phyloP scores from a whole-genome alignment of 164 flowering plant species.

The Malania oleifera region DNA sequence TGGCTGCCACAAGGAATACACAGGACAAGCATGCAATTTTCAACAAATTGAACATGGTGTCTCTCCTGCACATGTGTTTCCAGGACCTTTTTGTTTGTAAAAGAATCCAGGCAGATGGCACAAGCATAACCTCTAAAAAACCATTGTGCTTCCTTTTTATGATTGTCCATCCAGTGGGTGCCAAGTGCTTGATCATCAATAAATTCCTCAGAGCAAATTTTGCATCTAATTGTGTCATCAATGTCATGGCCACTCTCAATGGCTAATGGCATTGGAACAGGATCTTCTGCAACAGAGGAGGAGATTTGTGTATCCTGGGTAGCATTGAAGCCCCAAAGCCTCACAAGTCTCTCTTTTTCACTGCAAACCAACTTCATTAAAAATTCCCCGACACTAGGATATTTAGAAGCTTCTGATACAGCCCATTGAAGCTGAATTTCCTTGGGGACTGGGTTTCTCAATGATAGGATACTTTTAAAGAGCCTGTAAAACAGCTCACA shows the following conservation, averaged over 20 bases:
- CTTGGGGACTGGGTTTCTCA: constrained; percentile 69
- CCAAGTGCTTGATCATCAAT: constrained; percentile 63
- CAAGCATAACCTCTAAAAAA: constrained; percentile 90
- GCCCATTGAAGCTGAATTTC: constrained; percentile 86
- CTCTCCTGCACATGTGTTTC: constrained; percentile 83
- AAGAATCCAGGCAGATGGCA: constrained; percentile 85
- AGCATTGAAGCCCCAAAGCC: constrained; percentile 64
- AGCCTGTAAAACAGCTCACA: constrained; percentile 81
- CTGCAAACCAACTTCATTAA: constrained; percentile 57
- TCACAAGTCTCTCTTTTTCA: constrained; percentile 70
- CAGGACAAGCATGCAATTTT: constrained; percentile 69
- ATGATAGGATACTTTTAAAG: constrained; percentile 61
- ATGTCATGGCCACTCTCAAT: constrained; percentile 16
- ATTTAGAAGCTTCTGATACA: constrained; percentile 80
- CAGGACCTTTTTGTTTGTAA: constrained; percentile 76
- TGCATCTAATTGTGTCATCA: constrained; percentile 50
- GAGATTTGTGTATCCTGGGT: constrained; percentile 24
- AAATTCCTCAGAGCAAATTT: constrained; percentile 65
- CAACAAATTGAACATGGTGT: constrained; percentile 64
- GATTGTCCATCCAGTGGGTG: constrained; percentile 72
- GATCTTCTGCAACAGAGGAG: constrained; percentile 26
- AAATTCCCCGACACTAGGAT: constrained; percentile 44
- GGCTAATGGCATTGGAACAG: constrained; percentile 21
- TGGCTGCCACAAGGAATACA: constrained; percentile 86
- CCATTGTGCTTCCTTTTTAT: constrained; percentile 88